Evolutionary conservation across 345 rosid species (phyloP), one percentile per base, ranked within the genome.

Genomic region (Atalantia buxifolia): DNA sequence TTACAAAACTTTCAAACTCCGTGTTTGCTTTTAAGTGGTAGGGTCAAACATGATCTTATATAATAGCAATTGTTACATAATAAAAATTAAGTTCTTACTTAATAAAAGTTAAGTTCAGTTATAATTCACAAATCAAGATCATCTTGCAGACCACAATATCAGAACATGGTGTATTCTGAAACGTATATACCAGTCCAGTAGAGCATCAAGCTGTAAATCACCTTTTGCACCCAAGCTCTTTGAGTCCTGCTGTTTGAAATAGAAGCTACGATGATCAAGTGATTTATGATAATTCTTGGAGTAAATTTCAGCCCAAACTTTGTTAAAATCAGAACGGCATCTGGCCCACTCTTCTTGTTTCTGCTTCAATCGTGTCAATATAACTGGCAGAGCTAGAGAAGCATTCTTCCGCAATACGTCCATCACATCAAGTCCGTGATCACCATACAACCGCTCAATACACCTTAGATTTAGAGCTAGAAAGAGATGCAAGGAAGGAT

Each of bases 221-320:
- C 99, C 97, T 94, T 96, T 96, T 16, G 91, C 87, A 88, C 97
- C 88, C 90, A 91, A 85, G 87, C 92, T 92, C 91, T 92, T 96
- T 21, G 93, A 87, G 70, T 96, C 98, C 81, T 96, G 99, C 85
- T 96, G 99, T 88, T 92, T 96, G 87, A 96, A 94, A 88, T 92
- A 96, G 88, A 96, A 94, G 79, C 99, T 96, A 27, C 98, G 95
- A 77, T 96, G 99, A 81, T 96, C 99, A 40, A 94, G 97, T 55
- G 98, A 96, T 83, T 93, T 92, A 79, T 96, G 97, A 83, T 96
- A 94, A 84, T 96, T 96, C 85, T 96, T 96, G 59, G 95, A 77
- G 84, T 94, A 94, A 73, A 96, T 91, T 77, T 96, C 98, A 73
- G 98, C 93, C 99, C 99, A 96, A 72, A 96, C 98, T 89, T 96